Base-by-base conservation (phyloP, 108 stramenopile genomes). In the Cyclotella baltica region DNA sequence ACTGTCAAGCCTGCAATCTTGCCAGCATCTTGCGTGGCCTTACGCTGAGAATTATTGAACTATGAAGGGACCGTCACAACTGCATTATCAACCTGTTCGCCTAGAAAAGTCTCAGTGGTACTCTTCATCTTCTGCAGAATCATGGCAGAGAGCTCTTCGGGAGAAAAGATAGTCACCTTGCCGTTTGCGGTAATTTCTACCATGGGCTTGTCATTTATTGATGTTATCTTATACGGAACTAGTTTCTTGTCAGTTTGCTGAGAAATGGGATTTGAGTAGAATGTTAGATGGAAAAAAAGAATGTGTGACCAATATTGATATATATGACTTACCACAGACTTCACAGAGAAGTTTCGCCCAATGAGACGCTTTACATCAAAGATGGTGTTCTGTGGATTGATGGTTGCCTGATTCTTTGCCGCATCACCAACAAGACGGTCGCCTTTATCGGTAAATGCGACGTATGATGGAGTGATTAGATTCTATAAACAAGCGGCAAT, bases 281-380 rank as follows among this genome's bases (percentile, higher is more conserved):
- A n/a, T n/a, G n/a, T n/a, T n/a, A n/a, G n/a, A n/a, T n/a, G n/a
- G n/a, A n/a, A n/a, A n/a, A n/a, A n/a, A n/a, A n/a, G n/a, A n/a
- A n/a, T n/a, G n/a, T n/a, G n/a, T n/a, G n/a, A n/a, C n/a, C n/a
- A n/a, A n/a, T n/a, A n/a, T n/a, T n/a, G n/a, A n/a, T n/a, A n/a
- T n/a, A n/a, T n/a, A n/a, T n/a, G n/a, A n/a, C n/a, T n/a, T n/a
- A n/a, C n/a, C n/a, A 99, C 97, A 15, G 95, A 88, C 78, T 95
- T 94, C 73, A 98, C 98, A 53, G 69, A 84, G 87, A 90, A 98
- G 34, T 97, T 93, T 19, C 98, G 92, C 65, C 99, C 99, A 70
- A 99, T 99, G 57, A 99, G 80, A 56, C 99, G 96, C 92, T 99
- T 99, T 66, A 98, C 98, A 74, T 98, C 97, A 80, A 98, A 99